phyloP scores from a whole-genome alignment of 768 basidiomycete species.

The Clitopilus hobsonii region DNA sequence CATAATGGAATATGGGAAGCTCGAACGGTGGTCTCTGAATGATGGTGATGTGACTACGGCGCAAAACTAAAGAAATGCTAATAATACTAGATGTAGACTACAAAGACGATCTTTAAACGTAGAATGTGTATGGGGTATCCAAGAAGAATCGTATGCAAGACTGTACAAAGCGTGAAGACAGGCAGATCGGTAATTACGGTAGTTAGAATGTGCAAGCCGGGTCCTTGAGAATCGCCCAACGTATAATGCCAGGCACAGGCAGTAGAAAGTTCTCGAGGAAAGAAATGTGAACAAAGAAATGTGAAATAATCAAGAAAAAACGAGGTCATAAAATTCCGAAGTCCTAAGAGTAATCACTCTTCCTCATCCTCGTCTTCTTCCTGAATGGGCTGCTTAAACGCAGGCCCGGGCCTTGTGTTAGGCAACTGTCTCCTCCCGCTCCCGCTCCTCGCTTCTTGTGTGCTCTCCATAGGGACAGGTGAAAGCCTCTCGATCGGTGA shows the following conservation, averaged over 20 bases:
- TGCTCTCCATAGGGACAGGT: slow-evolving; percentile 24
- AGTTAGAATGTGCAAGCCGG: background rate
- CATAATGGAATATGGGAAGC: too few relatives aligned
- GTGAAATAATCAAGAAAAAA: slow-evolving; percentile 5
- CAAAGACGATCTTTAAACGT: background rate
- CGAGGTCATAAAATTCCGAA: slow-evolving; percentile 3
- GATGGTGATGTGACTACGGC: background rate
- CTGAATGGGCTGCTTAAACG: slow-evolving; percentile 69
- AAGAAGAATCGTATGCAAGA: background rate
- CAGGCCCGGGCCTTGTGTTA: slow-evolving; percentile 59
- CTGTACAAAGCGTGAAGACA: background rate
- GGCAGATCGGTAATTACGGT: background rate
- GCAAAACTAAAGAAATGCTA: background rate
- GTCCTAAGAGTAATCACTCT: slow-evolving; percentile 30
- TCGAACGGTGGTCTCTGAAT: too few relatives aligned
- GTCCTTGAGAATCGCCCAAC: background rate
- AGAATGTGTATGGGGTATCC: background rate
- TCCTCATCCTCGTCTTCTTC: slow-evolving; percentile 88
- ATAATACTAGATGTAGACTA: background rate
- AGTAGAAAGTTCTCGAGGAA: background rate
- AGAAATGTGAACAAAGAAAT: slow-evolving; percentile 2
- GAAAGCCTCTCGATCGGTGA: slow-evolving; percentile 59
- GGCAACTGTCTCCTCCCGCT: slow-evolving; percentile 70
- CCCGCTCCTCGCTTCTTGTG: slow-evolving; percentile 50
- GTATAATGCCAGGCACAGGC: background rate